phyloP scores from a whole-genome alignment of 768 basidiomycete species.

The Megacollybia marginata region DNA sequence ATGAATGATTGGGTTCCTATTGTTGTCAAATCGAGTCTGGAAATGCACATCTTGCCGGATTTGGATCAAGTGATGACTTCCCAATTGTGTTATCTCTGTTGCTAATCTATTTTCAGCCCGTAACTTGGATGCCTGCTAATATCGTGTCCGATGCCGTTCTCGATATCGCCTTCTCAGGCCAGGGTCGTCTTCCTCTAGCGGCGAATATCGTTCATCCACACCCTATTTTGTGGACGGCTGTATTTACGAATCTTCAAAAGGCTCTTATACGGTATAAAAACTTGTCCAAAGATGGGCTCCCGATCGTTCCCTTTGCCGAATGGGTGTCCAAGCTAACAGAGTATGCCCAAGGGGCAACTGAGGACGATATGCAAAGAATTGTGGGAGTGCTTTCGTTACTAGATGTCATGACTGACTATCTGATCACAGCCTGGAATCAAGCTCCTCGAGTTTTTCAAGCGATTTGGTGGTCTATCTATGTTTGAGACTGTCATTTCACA shows the following conservation, averaged over 20 bases:
- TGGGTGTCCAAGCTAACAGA: no score
- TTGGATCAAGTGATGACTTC: conserved; percentile 16
- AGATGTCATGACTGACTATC: no score
- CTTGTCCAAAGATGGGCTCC: no score
- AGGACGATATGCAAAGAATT: no score
- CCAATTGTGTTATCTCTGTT: not conserved
- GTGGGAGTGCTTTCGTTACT: no score
- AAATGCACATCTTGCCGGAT: conserved; percentile 18
- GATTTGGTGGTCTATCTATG: no score
- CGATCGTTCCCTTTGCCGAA: no score
- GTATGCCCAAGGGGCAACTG: no score
- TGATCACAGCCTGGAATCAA: no score
- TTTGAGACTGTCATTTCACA: no score
- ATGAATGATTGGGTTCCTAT: conserved; percentile 28
- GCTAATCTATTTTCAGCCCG: conserved; percentile 9
- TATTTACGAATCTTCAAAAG: not conserved
- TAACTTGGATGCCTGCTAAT: conserved; percentile 23
- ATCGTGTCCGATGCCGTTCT: conserved; percentile 18
- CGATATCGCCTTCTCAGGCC: conserved; percentile 18
- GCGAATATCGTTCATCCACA: conserved; percentile 27
- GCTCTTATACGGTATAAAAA: not conserved
- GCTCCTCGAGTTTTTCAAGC: no score
- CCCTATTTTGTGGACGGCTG: conserved; percentile 15
- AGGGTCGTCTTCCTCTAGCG: conserved; percentile 9
- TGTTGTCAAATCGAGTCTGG: conserved; percentile 24